Evolutionary conservation across 495 filamentous ascomycete genomes (phyloP), one percentile per base, ranked within the genome.

Genomic region (Articulospora tetracladia): DNA sequence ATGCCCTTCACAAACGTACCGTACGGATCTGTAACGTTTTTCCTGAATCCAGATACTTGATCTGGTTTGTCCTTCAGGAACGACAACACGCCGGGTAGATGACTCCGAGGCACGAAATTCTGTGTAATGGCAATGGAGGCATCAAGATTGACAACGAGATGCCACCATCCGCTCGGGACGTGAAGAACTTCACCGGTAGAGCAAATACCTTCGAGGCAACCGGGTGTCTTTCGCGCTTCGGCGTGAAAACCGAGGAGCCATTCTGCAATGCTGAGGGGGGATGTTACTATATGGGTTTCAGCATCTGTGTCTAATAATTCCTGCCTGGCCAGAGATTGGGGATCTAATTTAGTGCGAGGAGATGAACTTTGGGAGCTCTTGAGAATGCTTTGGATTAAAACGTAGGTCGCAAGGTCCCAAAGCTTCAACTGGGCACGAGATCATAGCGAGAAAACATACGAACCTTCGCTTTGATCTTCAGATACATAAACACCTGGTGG

Each of bases 121-220:
- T 98, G 93, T 13, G 94, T 98, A 53, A 98, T 83, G 19, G 94
- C 94, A 60, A 97, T 88, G 13, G 89, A 86, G 2, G 83, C 77
- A 55, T 89, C 84, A 22, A 96, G 72, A 64, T 98, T 98, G 25
- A 98, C 87, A 22, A 98, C 94, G 30, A 97, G 74, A 76, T 98
- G 94, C 89, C 92, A 98, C 93, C 94, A 98, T 8, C 94, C 93
- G 57, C 74, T 78, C 1, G 94, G 94, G 30, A 98, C 94, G 69
- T 98, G 91, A 53, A 98, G 71, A 32, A 98, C 89, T 69, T 98
- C 94, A 20, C 94, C 94, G 53, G 87, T 86, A 55, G 74, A 72
- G 70, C 94, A 98, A 32, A 98, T 82, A 0, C 93, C 94, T 74
- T 98, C 94, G 24, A 86, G 73, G 67, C 93, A 97, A 4, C 89